Conservation (phyloP, 2,329 filamentous ascomycete species). For the Colletotrichum lindemuthianum region DNA sequence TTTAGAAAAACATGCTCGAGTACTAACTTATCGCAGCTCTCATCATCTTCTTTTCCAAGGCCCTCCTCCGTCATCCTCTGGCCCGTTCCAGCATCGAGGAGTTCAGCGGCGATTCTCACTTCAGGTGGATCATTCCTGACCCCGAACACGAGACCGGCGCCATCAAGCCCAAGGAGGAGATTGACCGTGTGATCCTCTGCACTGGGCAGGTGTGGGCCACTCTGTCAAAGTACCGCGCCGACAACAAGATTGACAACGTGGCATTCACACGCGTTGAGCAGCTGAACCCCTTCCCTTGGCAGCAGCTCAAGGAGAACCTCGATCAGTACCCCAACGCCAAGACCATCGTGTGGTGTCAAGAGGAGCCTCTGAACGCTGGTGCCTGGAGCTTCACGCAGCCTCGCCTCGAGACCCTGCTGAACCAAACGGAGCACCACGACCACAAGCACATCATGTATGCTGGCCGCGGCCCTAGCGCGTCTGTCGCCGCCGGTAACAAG, state of each 20-base stretch:
- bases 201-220: slow-evolving; percentile 93
- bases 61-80: slow-evolving; percentile 91
- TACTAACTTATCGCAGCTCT: slow-evolving; percentile 69
- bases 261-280: slow-evolving; percentile 97
- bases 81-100: slow-evolving; percentile 91
- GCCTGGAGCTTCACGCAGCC: slow-evolving; percentile 98
- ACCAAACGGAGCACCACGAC: slow-evolving; percentile 91
- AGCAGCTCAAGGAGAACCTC: slow-evolving; percentile 94
- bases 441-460: slow-evolving; percentile 98
- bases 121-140: slow-evolving; percentile 96
- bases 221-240: slow-evolving; percentile 88
- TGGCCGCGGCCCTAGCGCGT: slow-evolving; percentile 91
- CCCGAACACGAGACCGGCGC: slow-evolving; percentile 79
- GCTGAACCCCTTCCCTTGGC: slow-evolving; percentile 98
- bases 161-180: slow-evolving; percentile 84
- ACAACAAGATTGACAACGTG: slow-evolving; percentile 87
- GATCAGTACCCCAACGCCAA: slow-evolving; percentile 97
- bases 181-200: slow-evolving; percentile 95
- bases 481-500: slow-evolving; percentile 94
- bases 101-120: slow-evolving; percentile 90
- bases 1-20: neutral
- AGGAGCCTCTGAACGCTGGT: slow-evolving; percentile 97
- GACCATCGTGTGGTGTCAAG: slow-evolving; percentile 96
- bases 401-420: slow-evolving; percentile 94
- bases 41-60: slow-evolving; percentile 98